Conservation (phyloP, 306 rosid species). For the Malus orientalis region DNA sequence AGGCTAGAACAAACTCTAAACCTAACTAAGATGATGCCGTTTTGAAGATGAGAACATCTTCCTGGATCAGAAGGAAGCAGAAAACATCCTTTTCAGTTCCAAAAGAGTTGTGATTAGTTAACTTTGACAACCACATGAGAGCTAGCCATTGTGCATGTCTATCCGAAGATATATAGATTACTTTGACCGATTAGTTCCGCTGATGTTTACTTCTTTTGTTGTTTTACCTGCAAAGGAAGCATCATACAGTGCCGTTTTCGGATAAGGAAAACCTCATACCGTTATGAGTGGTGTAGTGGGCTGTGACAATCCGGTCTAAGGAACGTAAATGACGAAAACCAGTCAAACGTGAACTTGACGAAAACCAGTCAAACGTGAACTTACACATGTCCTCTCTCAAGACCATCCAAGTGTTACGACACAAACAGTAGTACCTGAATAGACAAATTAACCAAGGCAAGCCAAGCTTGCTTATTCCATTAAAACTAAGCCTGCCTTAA, state of each 20-base stretch:
- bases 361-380: conserved; percentile 10
- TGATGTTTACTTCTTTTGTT: conserved; percentile 36
- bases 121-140: background rate
- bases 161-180: background rate
- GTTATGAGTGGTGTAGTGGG: background rate
- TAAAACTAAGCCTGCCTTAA: conserved; percentile 13
- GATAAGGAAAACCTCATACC: background rate
- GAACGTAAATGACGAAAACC: conserved; percentile 21
- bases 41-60: background rate
- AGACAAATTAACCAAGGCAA: conserved; percentile 4
- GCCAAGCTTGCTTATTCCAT: conserved; percentile 16
- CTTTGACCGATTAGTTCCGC: background rate
- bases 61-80: background rate
- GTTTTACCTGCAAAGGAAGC: conserved; percentile 11
- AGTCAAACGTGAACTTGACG: conserved; percentile 24
- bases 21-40: no score
- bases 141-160: background rate
- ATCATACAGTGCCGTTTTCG: no score
- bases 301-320: conserved; percentile 17
- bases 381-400: conserved; percentile 19
- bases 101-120: background rate
- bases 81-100: background rate
- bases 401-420: conserved; percentile 13
- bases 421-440: conserved; percentile 17
- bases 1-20: no score